phyloP scores from a whole-genome alignment of 768 basidiomycete genomes.

The Leccinum barrowsii region DNA sequence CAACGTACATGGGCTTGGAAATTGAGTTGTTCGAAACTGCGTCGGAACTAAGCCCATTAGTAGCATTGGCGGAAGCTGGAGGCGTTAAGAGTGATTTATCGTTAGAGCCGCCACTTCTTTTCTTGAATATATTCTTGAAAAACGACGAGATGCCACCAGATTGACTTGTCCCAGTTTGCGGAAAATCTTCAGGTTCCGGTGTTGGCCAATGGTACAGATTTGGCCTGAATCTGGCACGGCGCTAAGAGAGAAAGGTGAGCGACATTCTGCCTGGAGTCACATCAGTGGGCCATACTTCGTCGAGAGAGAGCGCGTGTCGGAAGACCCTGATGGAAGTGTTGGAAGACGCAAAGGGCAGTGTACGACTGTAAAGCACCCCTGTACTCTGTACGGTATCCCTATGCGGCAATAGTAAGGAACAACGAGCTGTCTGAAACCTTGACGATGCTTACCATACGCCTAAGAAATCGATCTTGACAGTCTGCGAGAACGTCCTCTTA shows the following conservation, averaged over 20 bases:
- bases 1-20: neutral
- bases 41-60: neutral
- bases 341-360: constrained; percentile 63
- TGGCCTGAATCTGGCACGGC: constrained; percentile 61
- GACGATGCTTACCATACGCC: constrained; percentile 61
- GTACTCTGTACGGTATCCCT: constrained; percentile 83
- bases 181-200: constrained; percentile 1
- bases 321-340: constrained; percentile 66
- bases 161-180: neutral
- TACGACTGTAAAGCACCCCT: constrained; percentile 55
- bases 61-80: neutral
- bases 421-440: neutral
- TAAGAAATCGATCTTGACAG: constrained; percentile 72
- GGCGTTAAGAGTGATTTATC: neutral
- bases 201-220: constrained; percentile 52
- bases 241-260: constrained; percentile 37
- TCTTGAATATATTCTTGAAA: neutral
- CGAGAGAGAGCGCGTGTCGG: constrained; percentile 73
- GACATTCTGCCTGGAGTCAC: neutral
- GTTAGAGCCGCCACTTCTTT: neutral
- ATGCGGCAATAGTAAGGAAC: constrained; percentile 1
- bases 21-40: neutral
- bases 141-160: neutral
- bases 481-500: constrained; percentile 65
- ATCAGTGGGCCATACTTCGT: constrained; percentile 49